These are phyloP conservation scores for Anthostomella pinea DNA, from an alignment of 2,329 filamentous ascomycete species.

Conservation along the genomic window DNA sequence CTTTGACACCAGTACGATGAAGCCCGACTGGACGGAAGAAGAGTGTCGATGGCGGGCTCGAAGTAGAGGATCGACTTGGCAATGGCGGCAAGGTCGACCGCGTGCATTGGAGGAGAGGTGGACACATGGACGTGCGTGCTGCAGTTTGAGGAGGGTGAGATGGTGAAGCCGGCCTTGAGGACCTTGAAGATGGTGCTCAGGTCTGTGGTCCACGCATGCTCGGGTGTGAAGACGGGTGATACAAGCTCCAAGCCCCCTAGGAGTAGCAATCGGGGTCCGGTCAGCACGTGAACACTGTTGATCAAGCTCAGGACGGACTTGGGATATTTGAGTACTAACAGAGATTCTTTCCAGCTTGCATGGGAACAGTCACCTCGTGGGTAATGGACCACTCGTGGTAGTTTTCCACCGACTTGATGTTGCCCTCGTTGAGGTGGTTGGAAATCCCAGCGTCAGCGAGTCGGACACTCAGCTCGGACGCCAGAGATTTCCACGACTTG, in stretches of 20 bases:
- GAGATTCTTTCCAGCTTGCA: slow-evolving; percentile 29
- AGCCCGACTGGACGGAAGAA: slow-evolving; percentile 24
- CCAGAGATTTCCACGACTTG: slow-evolving; percentile 34
- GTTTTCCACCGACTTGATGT: slow-evolving; percentile 27
- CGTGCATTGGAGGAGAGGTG: slow-evolving; percentile 17
- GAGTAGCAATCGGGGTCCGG: neutral
- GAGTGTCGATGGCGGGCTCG: slow-evolving; percentile 33
- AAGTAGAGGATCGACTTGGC: slow-evolving; percentile 34
- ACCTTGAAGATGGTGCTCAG: slow-evolving; percentile 31
- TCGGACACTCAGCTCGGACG: slow-evolving; percentile 32
- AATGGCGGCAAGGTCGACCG: slow-evolving; percentile 26
- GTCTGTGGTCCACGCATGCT: slow-evolving; percentile 28
- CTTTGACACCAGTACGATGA: slow-evolving; percentile 36
- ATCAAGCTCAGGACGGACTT: neutral
- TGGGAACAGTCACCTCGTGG: slow-evolving; percentile 36
- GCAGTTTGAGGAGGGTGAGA: slow-evolving; percentile 28
- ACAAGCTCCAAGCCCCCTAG: slow-evolving; percentile 35
- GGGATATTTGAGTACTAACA: slow-evolving; percentile 24
- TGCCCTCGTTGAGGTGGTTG: slow-evolving; percentile 33
- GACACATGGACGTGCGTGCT: slow-evolving; percentile 40
- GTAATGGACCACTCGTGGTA: slow-evolving; percentile 38
- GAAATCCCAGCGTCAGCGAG: slow-evolving; percentile 31
- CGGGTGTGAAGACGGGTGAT: slow-evolving; percentile 33
- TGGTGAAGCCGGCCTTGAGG: slow-evolving; percentile 23
- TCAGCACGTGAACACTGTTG: neutral